phyloP scores from a whole-genome alignment of 768 basidiomycete genomes.

The Hygrophorus pudorinus region DNA sequence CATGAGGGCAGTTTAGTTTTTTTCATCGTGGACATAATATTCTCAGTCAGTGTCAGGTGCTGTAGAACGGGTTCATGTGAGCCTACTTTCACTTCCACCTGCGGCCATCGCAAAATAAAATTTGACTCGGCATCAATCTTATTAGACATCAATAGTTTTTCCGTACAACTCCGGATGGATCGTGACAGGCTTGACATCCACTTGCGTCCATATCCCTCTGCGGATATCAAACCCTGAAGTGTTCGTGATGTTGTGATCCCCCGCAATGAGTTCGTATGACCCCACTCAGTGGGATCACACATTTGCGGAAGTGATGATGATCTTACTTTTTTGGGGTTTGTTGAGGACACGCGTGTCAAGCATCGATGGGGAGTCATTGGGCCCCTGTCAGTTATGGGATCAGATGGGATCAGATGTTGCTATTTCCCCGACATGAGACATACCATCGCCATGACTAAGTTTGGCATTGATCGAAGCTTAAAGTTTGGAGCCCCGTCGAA shows the following conservation, averaged over 20 bases:
- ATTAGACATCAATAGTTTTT: slow-evolving; percentile 93
- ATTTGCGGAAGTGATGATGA: slow-evolving; percentile 96
- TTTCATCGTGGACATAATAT: slow-evolving; percentile 78
- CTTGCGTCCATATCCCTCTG: slow-evolving; percentile 83
- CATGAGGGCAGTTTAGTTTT: slow-evolving; percentile 94
- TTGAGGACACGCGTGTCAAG: slow-evolving; percentile 98
- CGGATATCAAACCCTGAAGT: slow-evolving; percentile 96
- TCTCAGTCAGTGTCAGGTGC: background rate
- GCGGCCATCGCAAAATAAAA: slow-evolving; percentile 94
- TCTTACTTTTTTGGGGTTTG: slow-evolving; percentile 97
- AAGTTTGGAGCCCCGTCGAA: too few relatives aligned
- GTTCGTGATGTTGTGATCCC: slow-evolving; percentile 91
- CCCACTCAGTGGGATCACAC: slow-evolving; percentile 99
- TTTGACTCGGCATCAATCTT: slow-evolving; percentile 91
- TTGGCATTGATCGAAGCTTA: too few relatives aligned
- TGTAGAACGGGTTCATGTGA: background rate
- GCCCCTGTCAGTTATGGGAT: too few relatives aligned
- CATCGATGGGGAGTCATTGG: too few relatives aligned
- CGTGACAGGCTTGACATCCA: slow-evolving; percentile 99
- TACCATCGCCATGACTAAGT: too few relatives aligned
- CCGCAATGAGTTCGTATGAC: slow-evolving; percentile 75
- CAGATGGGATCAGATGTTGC: too few relatives aligned
- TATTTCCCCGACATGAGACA: too few relatives aligned
- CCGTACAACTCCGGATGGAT: slow-evolving; percentile 95
- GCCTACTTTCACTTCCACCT: slow-evolving; percentile 76